Evolutionary conservation across 148 eudicot genomes (phyloP), one percentile per base, ranked within the genome.

Genomic region (Nyssa sinensis): DNA sequence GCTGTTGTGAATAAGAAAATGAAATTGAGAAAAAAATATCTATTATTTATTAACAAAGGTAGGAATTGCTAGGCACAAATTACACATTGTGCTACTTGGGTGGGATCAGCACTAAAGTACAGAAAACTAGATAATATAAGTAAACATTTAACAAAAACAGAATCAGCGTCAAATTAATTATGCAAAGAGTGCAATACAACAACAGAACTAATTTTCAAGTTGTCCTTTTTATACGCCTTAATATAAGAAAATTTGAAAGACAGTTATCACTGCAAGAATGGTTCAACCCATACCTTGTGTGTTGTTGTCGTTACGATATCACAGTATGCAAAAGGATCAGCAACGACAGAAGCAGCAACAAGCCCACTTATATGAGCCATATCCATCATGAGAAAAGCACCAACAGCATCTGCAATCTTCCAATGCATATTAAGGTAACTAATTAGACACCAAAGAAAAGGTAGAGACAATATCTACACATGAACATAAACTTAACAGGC

Each of bases 291-390:
- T 75, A 90, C 94, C 98, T 94, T 94, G 86, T 94, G 98, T 41
- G 98, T 94, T 30, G 98, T 94, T 3, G 98, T 94, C 10, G 98
- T 93, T 30, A 94, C 97, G 70, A 91, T 78, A 83, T 94, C 98
- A 84, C 91, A 89, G 74, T 87, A 88, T 78, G 91, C 90, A 80
- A 94, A 94, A 31, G 98, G 98, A 77, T 89, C 81, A 74, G 82
- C 90, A 80, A 89, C 89, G 59, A 93, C 98, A 72, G 94, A 88
- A 69, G 97, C 98, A 86, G 95, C 89, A 76, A 94, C 95, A 75
- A 94, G 98, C 27, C 98, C 98, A 83, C 97, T 94, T 68, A 91
- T 94, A 75, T 94, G 98, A 64, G 98, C 98, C 98, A 94, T 94
- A 75, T 94, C 98, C 91, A 88, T 88, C 97, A 94, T 89, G 64